phyloP scores from a whole-genome alignment of 371 early-diverging fungal species.

The Mortierella sp. region DNA sequence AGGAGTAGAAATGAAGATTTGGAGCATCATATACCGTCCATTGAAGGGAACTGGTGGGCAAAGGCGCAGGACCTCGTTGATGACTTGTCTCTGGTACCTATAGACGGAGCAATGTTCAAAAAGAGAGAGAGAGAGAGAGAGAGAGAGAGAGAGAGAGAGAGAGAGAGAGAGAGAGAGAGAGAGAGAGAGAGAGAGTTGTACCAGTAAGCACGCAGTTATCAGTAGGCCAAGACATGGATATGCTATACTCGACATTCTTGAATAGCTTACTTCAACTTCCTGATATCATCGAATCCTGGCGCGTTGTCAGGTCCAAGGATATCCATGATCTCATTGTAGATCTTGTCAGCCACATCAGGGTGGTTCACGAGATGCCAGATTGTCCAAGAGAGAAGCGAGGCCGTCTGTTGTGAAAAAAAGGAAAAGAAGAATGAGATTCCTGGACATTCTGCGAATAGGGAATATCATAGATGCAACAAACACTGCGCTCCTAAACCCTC shows the following conservation, averaged over 20 bases:
- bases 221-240: too few relatives aligned
- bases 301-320: not conserved
- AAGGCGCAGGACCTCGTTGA: constrained; percentile 1
- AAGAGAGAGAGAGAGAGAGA: too few relatives aligned
- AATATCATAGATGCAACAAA: too few relatives aligned
- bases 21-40: not conserved
- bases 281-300: not conserved
- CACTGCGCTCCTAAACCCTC: not conserved
- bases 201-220: too few relatives aligned
- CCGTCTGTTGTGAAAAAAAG: not conserved
- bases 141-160: too few relatives aligned
- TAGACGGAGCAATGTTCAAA: not conserved
- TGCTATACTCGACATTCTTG: not conserved
- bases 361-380: not conserved
- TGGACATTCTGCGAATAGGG: too few relatives aligned
- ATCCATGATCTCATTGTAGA: not conserved
- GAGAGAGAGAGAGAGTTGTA: too few relatives aligned
- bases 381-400: constrained; percentile 1
- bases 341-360: not conserved
- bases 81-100: not conserved
- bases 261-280: not conserved
- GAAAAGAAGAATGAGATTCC: not conserved
- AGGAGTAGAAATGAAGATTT: too few relatives aligned
- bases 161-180: too few relatives aligned
- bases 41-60: constrained; percentile 1